Conservation (phyloP, 306 rosid genomes). For the Quercus berberidifolia region DNA sequence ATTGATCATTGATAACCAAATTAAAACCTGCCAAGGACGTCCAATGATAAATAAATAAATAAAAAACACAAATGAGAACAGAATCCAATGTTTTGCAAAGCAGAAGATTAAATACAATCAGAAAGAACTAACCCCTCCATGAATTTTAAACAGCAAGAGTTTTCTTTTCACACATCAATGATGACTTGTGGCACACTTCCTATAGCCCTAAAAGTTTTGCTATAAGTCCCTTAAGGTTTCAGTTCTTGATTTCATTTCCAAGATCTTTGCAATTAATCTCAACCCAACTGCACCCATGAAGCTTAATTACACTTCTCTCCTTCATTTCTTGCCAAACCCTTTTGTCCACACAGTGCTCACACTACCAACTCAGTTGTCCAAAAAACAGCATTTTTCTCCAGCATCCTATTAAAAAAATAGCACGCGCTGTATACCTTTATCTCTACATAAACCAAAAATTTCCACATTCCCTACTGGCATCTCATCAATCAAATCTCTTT, state of each 20-base stretch:
- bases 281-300: slow-evolving; percentile 23
- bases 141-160: background rate
- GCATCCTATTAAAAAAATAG: slow-evolving; percentile 18
- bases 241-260: background rate
- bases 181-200: background rate
- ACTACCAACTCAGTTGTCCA: slow-evolving; percentile 23
- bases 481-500: slow-evolving; percentile 15
- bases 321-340: slow-evolving; percentile 13
- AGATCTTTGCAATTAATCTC: slow-evolving; percentile 5
- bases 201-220: background rate
- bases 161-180: background rate
- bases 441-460: slow-evolving; percentile 21
- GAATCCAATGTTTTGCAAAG: background rate
- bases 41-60: background rate
- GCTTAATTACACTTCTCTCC: background rate
- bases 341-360: slow-evolving; percentile 1
- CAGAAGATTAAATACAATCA: background rate
- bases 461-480: slow-evolving; percentile 1
- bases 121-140: background rate
- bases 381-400: slow-evolving; percentile 13
- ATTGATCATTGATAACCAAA: too few species aligned
- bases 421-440: slow-evolving; percentile 5
- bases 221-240: background rate
- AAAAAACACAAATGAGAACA: background rate
- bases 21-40: background rate